A percentile compares a stretch with the other conserved stretches of the same genome.
Evolutionary conservation across 257 asterid species (phyloP).

Genomic region (Fraxinus pennsylvanica): DNA sequence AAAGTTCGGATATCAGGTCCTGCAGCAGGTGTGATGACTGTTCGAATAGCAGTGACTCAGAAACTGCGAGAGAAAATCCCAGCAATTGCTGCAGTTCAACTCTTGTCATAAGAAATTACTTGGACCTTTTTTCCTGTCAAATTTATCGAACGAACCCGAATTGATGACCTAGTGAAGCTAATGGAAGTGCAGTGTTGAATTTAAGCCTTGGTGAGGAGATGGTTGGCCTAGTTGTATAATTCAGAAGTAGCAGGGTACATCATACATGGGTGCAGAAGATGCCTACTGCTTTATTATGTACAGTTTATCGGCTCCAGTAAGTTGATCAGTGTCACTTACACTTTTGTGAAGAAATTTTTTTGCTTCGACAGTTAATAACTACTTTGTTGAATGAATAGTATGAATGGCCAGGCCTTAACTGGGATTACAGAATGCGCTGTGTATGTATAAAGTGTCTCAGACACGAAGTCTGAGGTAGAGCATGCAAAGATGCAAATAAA

Average conservation of each 20-base stretch:
- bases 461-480: not conserved
- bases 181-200: not conserved
- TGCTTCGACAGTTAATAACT: too few species aligned
- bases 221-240: not conserved
- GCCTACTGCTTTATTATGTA: not conserved
- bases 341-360: too few species aligned
- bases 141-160: not conserved
- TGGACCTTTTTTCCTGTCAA: not conserved
- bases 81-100: constrained; percentile 90
- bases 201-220: not conserved
- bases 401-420: too few species aligned
- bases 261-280: not conserved
- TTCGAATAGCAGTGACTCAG: constrained; percentile 94
- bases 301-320: not conserved
- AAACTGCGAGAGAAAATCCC: constrained; percentile 92
- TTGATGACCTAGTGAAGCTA: not conserved
- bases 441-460: not conserved
- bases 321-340: too few species aligned
- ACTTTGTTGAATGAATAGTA: too few species aligned
- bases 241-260: not conserved
- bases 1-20: constrained; percentile 90
- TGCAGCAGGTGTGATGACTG: constrained; percentile 96
- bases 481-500: not conserved
- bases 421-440: too few species aligned
- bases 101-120: constrained; percentile 49